Evolutionary conservation across 2,329 filamentous ascomycete genomes (phyloP), one percentile per base, ranked within the genome.

Genomic region (Chrysoporthe austroafricana): DNA sequence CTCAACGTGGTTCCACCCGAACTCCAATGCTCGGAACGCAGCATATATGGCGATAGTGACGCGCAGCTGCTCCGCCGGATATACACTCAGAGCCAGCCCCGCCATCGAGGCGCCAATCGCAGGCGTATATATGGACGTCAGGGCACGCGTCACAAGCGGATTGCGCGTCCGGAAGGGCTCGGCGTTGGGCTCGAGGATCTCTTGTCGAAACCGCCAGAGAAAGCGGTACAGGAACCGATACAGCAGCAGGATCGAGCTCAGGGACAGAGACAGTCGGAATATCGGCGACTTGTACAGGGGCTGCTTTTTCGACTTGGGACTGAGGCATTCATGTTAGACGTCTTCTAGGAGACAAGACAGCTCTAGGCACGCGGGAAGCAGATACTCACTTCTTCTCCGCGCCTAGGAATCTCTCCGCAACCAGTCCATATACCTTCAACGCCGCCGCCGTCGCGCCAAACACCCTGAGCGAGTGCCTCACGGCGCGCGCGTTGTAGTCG

Each of bases 151-250:
- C 14, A 94, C 87, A 21, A 87, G 87, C 0, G 94, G 94, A 74
- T 98, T 97, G 64, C 95, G 90, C 67, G 85, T 83, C 16, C 94
- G 87, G 79, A 98, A 97, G 0, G 92, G 90, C 65, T 87, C 86
- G 1, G 94, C 93, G 66, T 92, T 87, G n/a, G 92, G 87, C 46
- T 91, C 90, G 54, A 96, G 88, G 4, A 99, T 84, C 71, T 93
- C 93, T 1, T 86, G 84, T 60, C 95, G 90, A 56, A 98, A 82
- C 39, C 93, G 88, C 36, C 87, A 87, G 73, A 98, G 92, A 83
- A 98, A 97, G 68, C 95, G 92, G 80, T 95, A 93, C 36, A 98
- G 88, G 0, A 97, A 84, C 42, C 96, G 89, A 77, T 99, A 96
- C 70, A 97, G 88, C 56, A 98, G 88, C 26, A 98, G 85, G 71